phyloP scores from a whole-genome alignment of 2,329 filamentous ascomycete genomes.

The Rhinocladiella mackenziei region DNA sequence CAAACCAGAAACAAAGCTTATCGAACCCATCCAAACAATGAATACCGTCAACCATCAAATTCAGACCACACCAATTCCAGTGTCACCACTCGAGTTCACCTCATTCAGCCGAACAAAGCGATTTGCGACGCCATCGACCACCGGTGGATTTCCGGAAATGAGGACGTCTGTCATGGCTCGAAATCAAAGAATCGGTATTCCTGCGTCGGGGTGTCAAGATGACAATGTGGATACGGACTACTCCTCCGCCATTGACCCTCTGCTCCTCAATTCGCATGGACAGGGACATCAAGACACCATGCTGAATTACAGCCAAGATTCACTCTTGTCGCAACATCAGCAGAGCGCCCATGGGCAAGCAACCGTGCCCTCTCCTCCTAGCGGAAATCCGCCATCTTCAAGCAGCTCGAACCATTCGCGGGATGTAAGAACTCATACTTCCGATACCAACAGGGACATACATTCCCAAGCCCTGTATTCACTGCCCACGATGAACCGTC shows the following conservation, averaged over 20 bases:
- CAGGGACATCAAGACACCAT: slow-evolving; percentile 20
- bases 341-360: slow-evolving; percentile 22
- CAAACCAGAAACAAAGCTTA: slow-evolving; percentile 21
- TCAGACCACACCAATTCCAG: slow-evolving; percentile 26
- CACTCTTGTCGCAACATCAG: slow-evolving; percentile 13
- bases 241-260: slow-evolving; percentile 15
- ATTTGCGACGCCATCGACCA: slow-evolving; percentile 32
- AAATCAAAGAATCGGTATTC: slow-evolving; percentile 35
- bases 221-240: slow-evolving; percentile 31
- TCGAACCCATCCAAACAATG: slow-evolving; percentile 35
- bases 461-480: slow-evolving; percentile 41
- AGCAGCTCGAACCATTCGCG: slow-evolving; percentile 29
- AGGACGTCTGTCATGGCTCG: slow-evolving; percentile 30
- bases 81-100: slow-evolving; percentile 11
- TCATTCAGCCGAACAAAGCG: slow-evolving; percentile 24
- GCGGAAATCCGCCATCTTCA: slow-evolving; percentile 31
- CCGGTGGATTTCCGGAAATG: slow-evolving; percentile 50
- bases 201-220: slow-evolving; percentile 34
- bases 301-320: slow-evolving; percentile 35
- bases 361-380: slow-evolving; percentile 36
- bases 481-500: slow-evolving; percentile 32
- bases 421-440: slow-evolving; percentile 14
- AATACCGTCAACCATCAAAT: slow-evolving; percentile 30
- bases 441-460: slow-evolving; percentile 14
- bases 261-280: slow-evolving; percentile 6